A percentile compares a stretch with the other conserved stretches of the same genome.
phyloP scores from a whole-genome alignment of 257 asterid species.

The Perilla frutescens region DNA sequence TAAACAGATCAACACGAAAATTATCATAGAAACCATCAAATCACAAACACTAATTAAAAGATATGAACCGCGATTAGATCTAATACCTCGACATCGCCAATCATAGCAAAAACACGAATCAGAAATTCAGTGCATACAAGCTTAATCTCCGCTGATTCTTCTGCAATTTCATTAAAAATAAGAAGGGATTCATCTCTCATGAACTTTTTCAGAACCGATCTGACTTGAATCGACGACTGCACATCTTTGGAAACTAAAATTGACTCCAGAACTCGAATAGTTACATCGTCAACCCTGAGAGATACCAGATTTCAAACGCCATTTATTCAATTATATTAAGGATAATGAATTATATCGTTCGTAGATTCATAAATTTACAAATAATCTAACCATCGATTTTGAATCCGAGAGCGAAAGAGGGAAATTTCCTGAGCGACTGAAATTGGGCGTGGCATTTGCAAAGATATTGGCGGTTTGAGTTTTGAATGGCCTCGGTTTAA shows the following conservation, averaged over 20 bases:
- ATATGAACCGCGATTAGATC: neutral
- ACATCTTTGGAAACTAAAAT: constrained; percentile 58
- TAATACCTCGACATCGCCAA: constrained; percentile 83
- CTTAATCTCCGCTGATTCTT: constrained; percentile 59
- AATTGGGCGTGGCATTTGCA: constrained; percentile 46
- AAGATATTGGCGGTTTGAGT: constrained; percentile 29
- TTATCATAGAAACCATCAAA: neutral
- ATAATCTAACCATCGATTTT: constrained; percentile 58
- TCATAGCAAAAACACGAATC: constrained; percentile 63
- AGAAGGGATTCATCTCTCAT: constrained; percentile 66
- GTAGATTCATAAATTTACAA: neutral
- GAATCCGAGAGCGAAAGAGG: constrained; percentile 62
- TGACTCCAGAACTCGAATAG: constrained; percentile 65
- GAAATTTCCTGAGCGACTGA: constrained; percentile 53
- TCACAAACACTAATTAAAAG: neutral
- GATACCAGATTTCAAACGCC: constrained; percentile 5
- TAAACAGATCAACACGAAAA: neutral
- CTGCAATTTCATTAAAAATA: constrained; percentile 58
- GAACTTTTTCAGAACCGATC: constrained; percentile 56
- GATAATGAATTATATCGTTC: neutral
- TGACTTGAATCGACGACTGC: constrained; percentile 48
- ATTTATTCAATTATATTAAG: neutral
- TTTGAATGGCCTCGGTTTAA: constrained; percentile 31
- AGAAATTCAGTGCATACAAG: constrained; percentile 70
- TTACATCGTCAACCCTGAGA: constrained; percentile 65